A percentile compares a stretch with the other conserved stretches of the same genome.
phyloP scores from a whole-genome alignment of 2,329 filamentous ascomycete genomes.

The Periconia digitata region DNA sequence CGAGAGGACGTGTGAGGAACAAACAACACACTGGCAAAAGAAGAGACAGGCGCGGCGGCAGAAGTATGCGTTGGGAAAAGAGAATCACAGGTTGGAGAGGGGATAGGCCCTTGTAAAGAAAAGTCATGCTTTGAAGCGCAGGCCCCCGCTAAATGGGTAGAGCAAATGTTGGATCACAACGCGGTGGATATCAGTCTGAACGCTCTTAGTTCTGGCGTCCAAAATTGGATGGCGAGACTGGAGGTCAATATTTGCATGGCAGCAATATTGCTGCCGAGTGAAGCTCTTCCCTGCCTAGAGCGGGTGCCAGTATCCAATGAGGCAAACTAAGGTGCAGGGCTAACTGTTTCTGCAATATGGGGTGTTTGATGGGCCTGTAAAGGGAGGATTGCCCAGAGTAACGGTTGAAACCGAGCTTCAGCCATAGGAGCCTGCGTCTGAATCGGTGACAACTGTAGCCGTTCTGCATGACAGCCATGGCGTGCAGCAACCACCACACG shows the following conservation, averaged over 20 bases:
- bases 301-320: constrained; percentile 14
- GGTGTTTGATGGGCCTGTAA: constrained; percentile 22
- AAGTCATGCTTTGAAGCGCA: constrained; percentile 10
- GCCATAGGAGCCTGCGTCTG: too few relatives aligned
- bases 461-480: too few relatives aligned
- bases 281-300: constrained; percentile 13
- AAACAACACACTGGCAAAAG: constrained; percentile 30
- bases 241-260: constrained; percentile 20
- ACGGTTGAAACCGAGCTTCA: constrained; percentile 1
- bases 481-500: too few relatives aligned
- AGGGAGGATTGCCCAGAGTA: constrained; percentile 11
- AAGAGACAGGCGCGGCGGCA: constrained; percentile 21
- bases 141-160: constrained; percentile 11
- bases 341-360: constrained; percentile 24
- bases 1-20: constrained; percentile 38
- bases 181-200: constrained; percentile 17
- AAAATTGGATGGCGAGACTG: constrained; percentile 36
- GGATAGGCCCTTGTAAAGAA: constrained; percentile 28
- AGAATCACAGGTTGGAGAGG: constrained; percentile 12
- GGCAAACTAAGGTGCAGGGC: constrained; percentile 21
- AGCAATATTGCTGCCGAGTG: constrained; percentile 27
- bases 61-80: constrained; percentile 15
- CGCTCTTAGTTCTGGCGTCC: constrained; percentile 24
- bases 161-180: constrained; percentile 11
- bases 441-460: too few relatives aligned